Evolutionary conservation across 1,284 basidiomycete genomes (phyloP), one percentile per base, ranked within the genome.

Genomic region (Trichosporon ovoides): DNA sequence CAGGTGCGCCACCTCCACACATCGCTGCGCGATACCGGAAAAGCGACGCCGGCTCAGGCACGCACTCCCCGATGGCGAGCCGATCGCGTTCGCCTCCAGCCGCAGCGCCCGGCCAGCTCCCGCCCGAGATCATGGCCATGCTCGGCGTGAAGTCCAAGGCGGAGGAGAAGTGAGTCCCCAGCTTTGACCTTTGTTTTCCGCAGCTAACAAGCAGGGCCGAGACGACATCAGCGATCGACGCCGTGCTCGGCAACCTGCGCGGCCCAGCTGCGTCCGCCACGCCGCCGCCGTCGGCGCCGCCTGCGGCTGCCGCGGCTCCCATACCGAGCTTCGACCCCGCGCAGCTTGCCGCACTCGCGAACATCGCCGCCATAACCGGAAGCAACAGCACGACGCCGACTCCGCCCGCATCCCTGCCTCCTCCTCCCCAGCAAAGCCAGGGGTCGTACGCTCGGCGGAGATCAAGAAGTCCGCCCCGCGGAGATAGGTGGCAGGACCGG

Each of bases 41-140:
- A 12, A n/a, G n/a, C n/a, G 33, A 14, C 3, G 36, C 35, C 18
- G 46, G 35, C n/a, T 38, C 40, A 24, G 38, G 28, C 10, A 35
- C 38, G 34, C 35, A 43, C 43, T 20, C 31, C 0, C 31, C 51
- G 12, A 19, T 38, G 16, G 33, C 38, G n/a, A 22, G 38, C 22
- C 34, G 37, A 13, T 50, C 43, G 11, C 51, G 19, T 11, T 18
- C 37, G 31, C 49, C 38, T 31, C 55, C 14, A 22, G 37, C 59
- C 18, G 43, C 43, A 0, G 48, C 57, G 31, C 36, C 55, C 0
- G 62, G 60, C 14, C 59, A 59, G 49, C 57, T 76, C 24, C 74
- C 74, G 35, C 68, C 72, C 4, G 70, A 73, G 56, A 71, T 76
- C 38, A 67, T 67, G 57, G 71, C 72, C 55, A 57, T 76, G 52